Percentiles rank a stretch among this genome's conserved stretches.
phyloP scores from a whole-genome alignment of 1,139 yeast species.

The Wickerhamomyces sp. region DNA sequence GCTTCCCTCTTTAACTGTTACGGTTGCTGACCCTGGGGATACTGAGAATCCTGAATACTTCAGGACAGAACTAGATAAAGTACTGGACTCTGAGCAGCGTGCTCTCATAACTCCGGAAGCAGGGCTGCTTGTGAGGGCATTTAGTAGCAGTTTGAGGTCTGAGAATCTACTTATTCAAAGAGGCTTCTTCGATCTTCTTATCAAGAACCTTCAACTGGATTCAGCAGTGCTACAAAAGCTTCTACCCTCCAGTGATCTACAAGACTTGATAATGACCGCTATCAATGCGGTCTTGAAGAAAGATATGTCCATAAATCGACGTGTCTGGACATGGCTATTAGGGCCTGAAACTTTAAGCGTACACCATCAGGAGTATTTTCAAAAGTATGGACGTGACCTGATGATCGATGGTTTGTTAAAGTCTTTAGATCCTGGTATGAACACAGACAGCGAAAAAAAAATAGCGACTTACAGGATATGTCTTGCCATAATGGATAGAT shows the following conservation, averaged over 20 bases:
- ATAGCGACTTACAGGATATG: constrained; percentile 58
- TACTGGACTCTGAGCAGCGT: constrained; percentile 11
- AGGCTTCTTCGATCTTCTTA: constrained; percentile 80
- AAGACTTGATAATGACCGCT: constrained; percentile 56
- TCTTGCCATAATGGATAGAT: constrained; percentile 75
- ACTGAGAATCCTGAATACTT: constrained; percentile 11
- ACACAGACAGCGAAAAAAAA: constrained; percentile 27
- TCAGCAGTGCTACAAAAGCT: constrained; percentile 50
- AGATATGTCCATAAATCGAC: constrained; percentile 90
- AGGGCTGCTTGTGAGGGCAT: constrained; percentile 70
- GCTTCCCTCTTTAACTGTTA: constrained; percentile 50
- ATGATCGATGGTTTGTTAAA: constrained; percentile 50
- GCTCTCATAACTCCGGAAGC: constrained; percentile 67
- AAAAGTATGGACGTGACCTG: constrained; percentile 44
- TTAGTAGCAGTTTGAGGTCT: constrained; percentile 59
- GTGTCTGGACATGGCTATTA: constrained; percentile 88
- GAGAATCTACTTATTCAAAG: constrained; percentile 73
- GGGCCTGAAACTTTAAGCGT: constrained; percentile 48
- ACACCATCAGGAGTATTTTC: constrained; percentile 47
- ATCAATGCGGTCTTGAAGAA: constrained; percentile 65
- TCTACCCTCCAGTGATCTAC: constrained; percentile 48
- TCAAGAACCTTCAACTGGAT: constrained; percentile 60
- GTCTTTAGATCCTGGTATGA: constrained; percentile 32
- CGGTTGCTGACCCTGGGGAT: constrained; percentile 23
- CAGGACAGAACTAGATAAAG: constrained; percentile 6